A percentile compares a stretch with the other conserved stretches of the same genome.
Evolutionary conservation across 2,329 filamentous ascomycete species (phyloP).

Genomic region (Aspergillus chevalieri): DNA sequence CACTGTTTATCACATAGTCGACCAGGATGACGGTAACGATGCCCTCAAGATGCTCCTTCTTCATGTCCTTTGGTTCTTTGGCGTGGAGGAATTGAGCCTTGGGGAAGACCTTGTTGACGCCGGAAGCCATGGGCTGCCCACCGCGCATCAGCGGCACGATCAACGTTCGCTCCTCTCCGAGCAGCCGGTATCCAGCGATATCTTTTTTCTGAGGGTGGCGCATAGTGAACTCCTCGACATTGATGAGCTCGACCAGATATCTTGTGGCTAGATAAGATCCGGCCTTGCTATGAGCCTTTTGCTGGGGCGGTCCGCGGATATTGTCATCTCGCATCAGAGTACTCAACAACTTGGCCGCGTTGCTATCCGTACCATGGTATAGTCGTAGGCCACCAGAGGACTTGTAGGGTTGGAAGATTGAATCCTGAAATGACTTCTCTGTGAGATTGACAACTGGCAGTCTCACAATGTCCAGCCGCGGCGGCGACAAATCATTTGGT

Average conservation of each 20-base stretch:
- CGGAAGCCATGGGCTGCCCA: conserved; percentile 57
- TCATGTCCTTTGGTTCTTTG: conserved; percentile 35
- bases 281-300: conserved; percentile 43
- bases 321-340: conserved; percentile 49
- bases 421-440: conserved; percentile 21
- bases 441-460: conserved; percentile 41
- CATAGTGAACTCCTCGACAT: too few relatives aligned
- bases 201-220: conserved; percentile 47
- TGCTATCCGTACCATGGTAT: conserved; percentile 41
- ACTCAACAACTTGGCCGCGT: conserved; percentile 47
- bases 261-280: conserved; percentile 52
- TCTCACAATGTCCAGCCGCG: conserved; percentile 37
- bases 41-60: conserved; percentile 34
- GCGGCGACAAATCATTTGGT: conserved; percentile 27
- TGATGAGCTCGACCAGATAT: conserved; percentile 35
- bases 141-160: conserved; percentile 60
- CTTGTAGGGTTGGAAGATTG: conserved; percentile 10
- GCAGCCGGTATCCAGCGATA: conserved; percentile 43
- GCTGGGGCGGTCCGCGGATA: conserved; percentile 41
- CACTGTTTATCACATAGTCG: conserved; percentile 56
- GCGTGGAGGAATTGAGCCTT: conserved; percentile 49
- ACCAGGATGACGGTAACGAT: conserved; percentile 47
- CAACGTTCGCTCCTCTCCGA: conserved; percentile 43
- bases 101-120: conserved; percentile 50
- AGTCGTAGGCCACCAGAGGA: conserved; percentile 17